Base-by-base conservation (phyloP, 192 early-diverging fungal species). In the Hyaloraphidium curvatum region DNA sequence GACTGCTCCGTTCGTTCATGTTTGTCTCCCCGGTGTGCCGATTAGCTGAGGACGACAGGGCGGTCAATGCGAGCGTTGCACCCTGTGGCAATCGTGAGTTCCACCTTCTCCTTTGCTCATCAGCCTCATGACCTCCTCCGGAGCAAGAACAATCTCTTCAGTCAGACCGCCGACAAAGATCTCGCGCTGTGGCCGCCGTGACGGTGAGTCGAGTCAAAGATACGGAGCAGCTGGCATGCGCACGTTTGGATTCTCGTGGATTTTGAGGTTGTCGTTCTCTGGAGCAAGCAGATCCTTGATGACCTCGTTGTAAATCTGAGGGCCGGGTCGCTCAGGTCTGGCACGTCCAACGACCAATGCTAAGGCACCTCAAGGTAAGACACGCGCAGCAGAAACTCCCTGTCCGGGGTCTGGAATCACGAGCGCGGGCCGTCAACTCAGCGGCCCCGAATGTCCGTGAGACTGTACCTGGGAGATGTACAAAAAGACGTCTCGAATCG, bases 281-380 rank as follows among this genome's bases (percentile, higher is more conserved):
- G 43, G 43, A 25, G 14, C 23, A 23, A 48, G 23, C 5, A 48
- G 17, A 17, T 48, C 43, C 43, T 48, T 48, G 43, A 48, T 48
- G 14, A 19, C n/a, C 22, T 48, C 43, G 43, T 48, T 48, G 43
- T 48, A 48, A 48, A 48, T 48, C 43, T 48, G n/a, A 19, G 43
- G 17, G 23, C n/a, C 23, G 4, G 29, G 5, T 53, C n/a, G 13
- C 5, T 19, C 7, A 30, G 56, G 48, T 27, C 40, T 60, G 35
- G 35, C 66, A 0, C 58, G 55, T 2, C 71, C 43, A 53, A 72
- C 35, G 51, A 67, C 69, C 14, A 40, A 52, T 27, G 69, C 41
- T 13, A 56, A 39, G 68, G 68, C 2, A 74, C 70, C 51, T 74
- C 72, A n/a, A 69, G 29, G 35, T 74, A 74, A 3, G 50, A 57